Evolutionary conservation across 1,284 basidiomycete genomes (phyloP).

Genomic region (Cutaneotrichosporon sp.): DNA sequence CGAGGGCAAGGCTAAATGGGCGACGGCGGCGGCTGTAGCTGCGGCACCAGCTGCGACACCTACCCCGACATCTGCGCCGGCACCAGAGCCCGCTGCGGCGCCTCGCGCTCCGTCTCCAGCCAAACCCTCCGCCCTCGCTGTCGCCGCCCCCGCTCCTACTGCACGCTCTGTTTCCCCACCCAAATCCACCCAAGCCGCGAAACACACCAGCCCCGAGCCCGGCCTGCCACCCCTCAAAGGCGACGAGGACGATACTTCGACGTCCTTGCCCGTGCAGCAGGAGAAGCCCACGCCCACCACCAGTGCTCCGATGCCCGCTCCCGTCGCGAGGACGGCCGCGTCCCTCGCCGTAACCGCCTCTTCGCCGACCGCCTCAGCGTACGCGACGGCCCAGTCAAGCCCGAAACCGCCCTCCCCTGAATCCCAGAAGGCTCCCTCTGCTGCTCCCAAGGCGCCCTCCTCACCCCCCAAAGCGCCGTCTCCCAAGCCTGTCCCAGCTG

Average conservation of each 20-base stretch:
- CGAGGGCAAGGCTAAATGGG: slow-evolving; percentile 7
- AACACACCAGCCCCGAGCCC: slow-evolving; percentile 2
- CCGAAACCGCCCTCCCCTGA: slow-evolving; percentile 3
- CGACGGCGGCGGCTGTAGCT: not conserved
- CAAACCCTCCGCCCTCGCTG: not conserved
- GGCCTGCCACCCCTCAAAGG: slow-evolving; percentile 24
- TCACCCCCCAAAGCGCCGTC: not conserved
- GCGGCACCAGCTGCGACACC: not conserved
- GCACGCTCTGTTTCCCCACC: slow-evolving; percentile 1
- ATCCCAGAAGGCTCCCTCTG: not conserved
- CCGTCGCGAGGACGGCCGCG: not conserved
- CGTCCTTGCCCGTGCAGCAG: slow-evolving; percentile 6
- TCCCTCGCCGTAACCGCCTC: not conserved
- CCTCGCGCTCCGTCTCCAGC: not conserved
- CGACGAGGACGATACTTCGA: slow-evolving; percentile 36
- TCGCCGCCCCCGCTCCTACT: slow-evolving; percentile 1
- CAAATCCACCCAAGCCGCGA: not conserved
- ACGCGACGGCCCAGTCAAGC: not conserved
- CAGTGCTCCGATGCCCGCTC: not conserved
- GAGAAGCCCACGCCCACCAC: not conserved
- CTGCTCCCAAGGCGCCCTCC: not conserved
- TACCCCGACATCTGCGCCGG: not conserved
- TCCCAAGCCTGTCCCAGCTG: not conserved
- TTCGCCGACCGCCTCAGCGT: slow-evolving; percentile 1
- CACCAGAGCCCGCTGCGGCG: not conserved